Conservation (phyloP, 192 early-diverging fungal genomes). For the Pilobolus umbonatus region DNA sequence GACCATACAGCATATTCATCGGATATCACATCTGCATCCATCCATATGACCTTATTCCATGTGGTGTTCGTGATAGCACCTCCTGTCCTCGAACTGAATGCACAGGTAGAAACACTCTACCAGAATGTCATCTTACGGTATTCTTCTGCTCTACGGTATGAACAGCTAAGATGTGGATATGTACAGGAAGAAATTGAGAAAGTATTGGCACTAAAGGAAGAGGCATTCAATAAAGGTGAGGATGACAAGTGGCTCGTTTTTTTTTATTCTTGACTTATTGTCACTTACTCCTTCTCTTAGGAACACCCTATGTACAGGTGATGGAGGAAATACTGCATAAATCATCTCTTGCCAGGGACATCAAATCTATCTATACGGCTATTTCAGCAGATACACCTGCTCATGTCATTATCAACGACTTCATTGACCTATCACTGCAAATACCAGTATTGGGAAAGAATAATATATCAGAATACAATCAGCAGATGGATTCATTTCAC, state of each 20-base stretch:
- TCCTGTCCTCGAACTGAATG: constrained; percentile 45
- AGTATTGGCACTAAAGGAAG: constrained; percentile 68
- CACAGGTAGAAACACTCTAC: constrained; percentile 65
- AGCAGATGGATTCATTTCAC: constrained; percentile 23
- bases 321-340: constrained; percentile 49
- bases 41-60: constrained; percentile 72
- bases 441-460: constrained; percentile 38
- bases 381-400: constrained; percentile 44
- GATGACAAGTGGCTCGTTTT: no score
- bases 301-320: constrained; percentile 17
- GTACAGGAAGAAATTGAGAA: constrained; percentile 69
- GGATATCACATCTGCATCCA: constrained; percentile 10
- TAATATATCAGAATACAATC: constrained; percentile 3
- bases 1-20: constrained; percentile 2
- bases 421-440: constrained; percentile 70
- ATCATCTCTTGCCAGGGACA: constrained; percentile 58
- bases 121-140: constrained; percentile 63
- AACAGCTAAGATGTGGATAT: constrained; percentile 72
- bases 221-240: constrained; percentile 40
- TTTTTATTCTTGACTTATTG: background rate
- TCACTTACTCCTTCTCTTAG: background rate
- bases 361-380: constrained; percentile 55
- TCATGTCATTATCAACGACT: constrained; percentile 72
- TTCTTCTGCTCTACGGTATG: constrained; percentile 70
- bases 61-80: constrained; percentile 70